phyloP scores from a whole-genome alignment of 257 asterid genomes.

The Fraxinus pennsylvanica region DNA sequence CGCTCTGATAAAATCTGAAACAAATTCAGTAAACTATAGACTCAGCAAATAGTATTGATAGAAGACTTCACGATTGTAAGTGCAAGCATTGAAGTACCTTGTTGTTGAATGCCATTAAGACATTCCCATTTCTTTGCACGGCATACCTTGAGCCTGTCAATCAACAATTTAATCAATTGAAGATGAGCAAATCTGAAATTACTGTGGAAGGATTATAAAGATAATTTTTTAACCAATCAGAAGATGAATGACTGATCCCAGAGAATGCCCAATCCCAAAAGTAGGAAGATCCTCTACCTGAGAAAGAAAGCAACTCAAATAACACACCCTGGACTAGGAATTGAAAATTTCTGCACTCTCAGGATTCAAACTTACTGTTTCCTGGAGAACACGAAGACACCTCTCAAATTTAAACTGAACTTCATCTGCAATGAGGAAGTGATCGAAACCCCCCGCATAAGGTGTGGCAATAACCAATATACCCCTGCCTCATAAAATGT shows the following conservation, averaged over 20 bases:
- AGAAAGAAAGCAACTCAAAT: slow-evolving; percentile 26
- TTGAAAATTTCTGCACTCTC: slow-evolving; percentile 18
- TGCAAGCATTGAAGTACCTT: slow-evolving; percentile 49
- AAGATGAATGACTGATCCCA: slow-evolving; percentile 93
- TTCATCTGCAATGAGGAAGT: slow-evolving; percentile 93
- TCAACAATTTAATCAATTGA: slow-evolving; percentile 28
- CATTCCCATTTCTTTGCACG: slow-evolving; percentile 82
- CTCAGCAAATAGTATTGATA: slow-evolving; percentile 6
- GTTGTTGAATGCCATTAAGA: slow-evolving; percentile 83
- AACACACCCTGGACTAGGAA: slow-evolving; percentile 12
- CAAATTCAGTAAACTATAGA: not conserved
- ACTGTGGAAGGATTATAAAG: slow-evolving; percentile 15
- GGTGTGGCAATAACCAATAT: slow-evolving; percentile 88
- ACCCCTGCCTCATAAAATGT: slow-evolving; percentile 62
- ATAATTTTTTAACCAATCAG: slow-evolving; percentile 58
- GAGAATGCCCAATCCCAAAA: slow-evolving; percentile 90
- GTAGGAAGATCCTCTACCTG: slow-evolving; percentile 80
- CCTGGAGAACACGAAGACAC: slow-evolving; percentile 73
- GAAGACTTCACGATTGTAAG: not conserved
- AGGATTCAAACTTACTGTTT: slow-evolving; percentile 51
- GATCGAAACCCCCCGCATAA: slow-evolving; percentile 92
- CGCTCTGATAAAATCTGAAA: not conserved
- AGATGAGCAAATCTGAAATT: slow-evolving; percentile 18
- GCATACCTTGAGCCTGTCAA: slow-evolving; percentile 89
- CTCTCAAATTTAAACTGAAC: slow-evolving; percentile 87